Evolutionary conservation across 306 rosid genomes (phyloP).

Genomic region (Prunus fruticosa): DNA sequence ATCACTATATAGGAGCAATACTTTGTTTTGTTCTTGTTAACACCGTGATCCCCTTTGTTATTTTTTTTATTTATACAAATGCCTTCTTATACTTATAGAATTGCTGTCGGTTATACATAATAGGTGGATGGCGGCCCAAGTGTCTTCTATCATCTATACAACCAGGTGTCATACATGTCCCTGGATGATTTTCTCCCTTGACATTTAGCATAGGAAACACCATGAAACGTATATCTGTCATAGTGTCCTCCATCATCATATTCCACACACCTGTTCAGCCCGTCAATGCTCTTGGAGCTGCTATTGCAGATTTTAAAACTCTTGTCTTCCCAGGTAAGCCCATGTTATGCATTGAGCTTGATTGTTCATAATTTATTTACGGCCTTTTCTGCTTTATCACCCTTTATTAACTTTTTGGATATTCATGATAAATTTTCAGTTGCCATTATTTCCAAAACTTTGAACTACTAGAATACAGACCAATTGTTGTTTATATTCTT

Average conservation of each 20-base stretch:
- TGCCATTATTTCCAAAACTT: not conserved
- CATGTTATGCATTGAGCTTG: not conserved
- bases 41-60: not conserved
- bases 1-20: not conserved
- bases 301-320: conserved; percentile 90
- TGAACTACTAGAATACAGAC: not conserved
- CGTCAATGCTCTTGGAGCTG: conserved; percentile 89
- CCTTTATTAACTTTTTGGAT: not conserved
- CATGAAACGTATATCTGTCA: conserved; percentile 97
- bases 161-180: conserved; percentile 98
- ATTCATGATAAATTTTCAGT: not conserved
- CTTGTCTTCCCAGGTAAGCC: conserved; percentile 86
- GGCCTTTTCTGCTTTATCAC: not conserved
- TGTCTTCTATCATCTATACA: conserved; percentile 91
- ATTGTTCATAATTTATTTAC: not conserved
- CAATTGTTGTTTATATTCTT: not conserved
- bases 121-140: conserved; percentile 99
- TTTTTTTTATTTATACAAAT: not conserved
- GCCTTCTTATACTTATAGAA: conserved; percentile 12
- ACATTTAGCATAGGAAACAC: conserved; percentile 97
- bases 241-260: conserved; percentile 91
- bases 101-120: conserved; percentile 15
- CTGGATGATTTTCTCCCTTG: conserved; percentile 92
- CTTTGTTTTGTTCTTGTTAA: not conserved
- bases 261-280: conserved; percentile 97